Evolutionary conservation across 108 stramenopile genomes (phyloP).

Genomic region (Pseudonitzschia multiseries): DNA sequence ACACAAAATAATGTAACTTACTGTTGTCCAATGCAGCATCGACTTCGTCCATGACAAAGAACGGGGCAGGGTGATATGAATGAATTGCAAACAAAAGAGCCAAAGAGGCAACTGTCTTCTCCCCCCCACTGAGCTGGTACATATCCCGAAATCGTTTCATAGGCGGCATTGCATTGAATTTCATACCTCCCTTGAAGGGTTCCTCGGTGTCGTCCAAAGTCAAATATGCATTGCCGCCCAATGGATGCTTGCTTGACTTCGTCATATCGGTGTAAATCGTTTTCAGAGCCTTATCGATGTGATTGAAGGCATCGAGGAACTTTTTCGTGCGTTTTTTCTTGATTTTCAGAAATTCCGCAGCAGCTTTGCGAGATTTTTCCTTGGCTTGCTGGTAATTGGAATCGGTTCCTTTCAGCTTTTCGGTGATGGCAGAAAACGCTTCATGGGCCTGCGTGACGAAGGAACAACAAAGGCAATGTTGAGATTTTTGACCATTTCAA

Average conservation of each 20-base stretch:
- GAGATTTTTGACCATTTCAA: neutral
- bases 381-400: slow-evolving; percentile 81
- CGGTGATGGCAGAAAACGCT: slow-evolving; percentile 74
- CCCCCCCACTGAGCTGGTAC: slow-evolving; percentile 99
- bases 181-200: slow-evolving; percentile 95
- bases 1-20: slow-evolving; percentile 14
- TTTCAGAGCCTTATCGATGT: slow-evolving; percentile 88
- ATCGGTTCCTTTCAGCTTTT: slow-evolving; percentile 72
- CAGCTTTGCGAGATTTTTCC: slow-evolving; percentile 69
- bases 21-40: slow-evolving; percentile 87
- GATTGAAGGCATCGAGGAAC: slow-evolving; percentile 87
- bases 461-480: neutral
- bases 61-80: slow-evolving; percentile 91
- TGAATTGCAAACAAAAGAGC: slow-evolving; percentile 99
- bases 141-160: slow-evolving; percentile 99
- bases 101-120: slow-evolving; percentile 98
- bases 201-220: slow-evolving; percentile 87
- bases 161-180: slow-evolving; percentile 99
- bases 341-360: slow-evolving; percentile 72
- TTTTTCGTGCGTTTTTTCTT: slow-evolving; percentile 70
- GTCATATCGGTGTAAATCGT: slow-evolving; percentile 96
- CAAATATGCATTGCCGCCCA: slow-evolving; percentile 93
- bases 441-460: slow-evolving; percentile 61
- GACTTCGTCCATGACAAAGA: slow-evolving; percentile 99
- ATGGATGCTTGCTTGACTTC: slow-evolving; percentile 86